These are phyloP conservation scores for Apiospora aurea DNA, from an alignment of 2,329 filamentous ascomycete genomes.

Conservation along the genomic window DNA sequence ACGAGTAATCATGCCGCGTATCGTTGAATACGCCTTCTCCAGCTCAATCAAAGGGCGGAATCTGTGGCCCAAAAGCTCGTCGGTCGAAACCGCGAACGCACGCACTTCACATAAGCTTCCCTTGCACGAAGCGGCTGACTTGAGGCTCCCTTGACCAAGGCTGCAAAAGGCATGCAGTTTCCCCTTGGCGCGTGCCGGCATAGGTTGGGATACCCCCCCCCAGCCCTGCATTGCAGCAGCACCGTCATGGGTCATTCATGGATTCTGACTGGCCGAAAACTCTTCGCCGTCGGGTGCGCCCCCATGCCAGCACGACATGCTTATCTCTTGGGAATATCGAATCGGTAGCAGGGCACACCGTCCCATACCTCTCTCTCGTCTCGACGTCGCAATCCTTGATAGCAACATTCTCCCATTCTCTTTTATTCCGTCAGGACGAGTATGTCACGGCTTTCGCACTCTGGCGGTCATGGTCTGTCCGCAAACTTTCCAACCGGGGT, in stretches of 20 bases:
- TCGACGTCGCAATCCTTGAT: neutral
- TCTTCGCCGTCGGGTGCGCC: neutral
- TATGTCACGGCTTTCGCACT: conserved; percentile 5
- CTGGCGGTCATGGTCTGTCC: conserved; percentile 6
- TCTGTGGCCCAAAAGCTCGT: neutral
- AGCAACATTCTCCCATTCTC: neutral
- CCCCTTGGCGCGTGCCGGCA: conserved; percentile 13
- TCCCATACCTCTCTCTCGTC: neutral
- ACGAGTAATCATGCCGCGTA: neutral
- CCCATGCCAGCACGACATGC: neutral
- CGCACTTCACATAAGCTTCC: neutral
- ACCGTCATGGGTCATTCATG: conserved; percentile 19
- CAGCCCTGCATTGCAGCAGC: neutral
- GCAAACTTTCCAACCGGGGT: conserved; percentile 11
- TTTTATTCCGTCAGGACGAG: neutral
- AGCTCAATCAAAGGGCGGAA: neutral
- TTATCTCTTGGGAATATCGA: neutral
- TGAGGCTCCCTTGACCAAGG: neutral
- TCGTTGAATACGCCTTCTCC: neutral
- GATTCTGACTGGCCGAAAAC: conserved; percentile 9
- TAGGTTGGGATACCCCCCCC: neutral
- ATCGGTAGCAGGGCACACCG: neutral
- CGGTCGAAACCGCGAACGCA: neutral
- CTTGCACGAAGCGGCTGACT: neutral
- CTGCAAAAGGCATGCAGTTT: neutral